A percentile compares a stretch with the other conserved stretches of the same genome.
Evolutionary conservation across 768 basidiomycete species (phyloP).

Genomic region (Pulveroboletus sp.): DNA sequence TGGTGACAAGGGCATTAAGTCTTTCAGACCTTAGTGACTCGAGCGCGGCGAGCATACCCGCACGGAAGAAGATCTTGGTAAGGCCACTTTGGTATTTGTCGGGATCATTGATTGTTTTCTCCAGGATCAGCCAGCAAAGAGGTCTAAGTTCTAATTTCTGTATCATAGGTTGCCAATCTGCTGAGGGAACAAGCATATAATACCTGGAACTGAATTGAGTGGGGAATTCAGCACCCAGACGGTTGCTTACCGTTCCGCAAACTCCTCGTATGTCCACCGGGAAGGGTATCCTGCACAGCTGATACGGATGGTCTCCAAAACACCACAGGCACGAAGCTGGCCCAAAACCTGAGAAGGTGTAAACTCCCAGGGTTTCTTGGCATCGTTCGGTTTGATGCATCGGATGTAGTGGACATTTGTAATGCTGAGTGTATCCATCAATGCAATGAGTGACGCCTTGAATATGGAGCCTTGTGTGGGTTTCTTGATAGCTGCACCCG

Average conservation of each 20-base stretch:
- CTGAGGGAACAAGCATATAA: constrained; percentile 91
- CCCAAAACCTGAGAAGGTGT: constrained; percentile 92
- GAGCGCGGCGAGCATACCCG: constrained; percentile 95
- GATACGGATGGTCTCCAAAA: constrained; percentile 96
- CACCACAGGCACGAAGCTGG: constrained; percentile 96
- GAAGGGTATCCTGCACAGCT: constrained; percentile 99
- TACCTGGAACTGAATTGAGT: constrained; percentile 52
- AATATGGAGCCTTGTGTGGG: constrained; percentile 98
- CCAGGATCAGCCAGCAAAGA: constrained; percentile 81
- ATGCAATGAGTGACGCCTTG: constrained; percentile 85
- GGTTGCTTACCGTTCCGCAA: constrained; percentile 81
- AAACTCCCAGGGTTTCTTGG: constrained; percentile 95
- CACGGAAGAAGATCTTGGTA: constrained; percentile 98
- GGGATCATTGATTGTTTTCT: constrained; percentile 82
- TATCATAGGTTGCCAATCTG: constrained; percentile 83
- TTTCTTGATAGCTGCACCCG: constrained; percentile 74
- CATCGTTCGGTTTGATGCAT: constrained; percentile 98
- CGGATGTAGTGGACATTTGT: constrained; percentile 99
- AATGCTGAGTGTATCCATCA: constrained; percentile 96
- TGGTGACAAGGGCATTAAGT: constrained; percentile 86
- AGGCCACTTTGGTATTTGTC: constrained; percentile 97
- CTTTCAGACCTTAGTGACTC: constrained; percentile 86
- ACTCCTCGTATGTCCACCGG: constrained; percentile 97
- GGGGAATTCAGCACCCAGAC: constrained; percentile 5
- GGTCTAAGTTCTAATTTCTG: constrained; percentile 72